Percentiles rank a stretch among this genome's conserved stretches.
phyloP scores from a whole-genome alignment of 2,329 filamentous ascomycete species.

The Diplodia seriata region DNA sequence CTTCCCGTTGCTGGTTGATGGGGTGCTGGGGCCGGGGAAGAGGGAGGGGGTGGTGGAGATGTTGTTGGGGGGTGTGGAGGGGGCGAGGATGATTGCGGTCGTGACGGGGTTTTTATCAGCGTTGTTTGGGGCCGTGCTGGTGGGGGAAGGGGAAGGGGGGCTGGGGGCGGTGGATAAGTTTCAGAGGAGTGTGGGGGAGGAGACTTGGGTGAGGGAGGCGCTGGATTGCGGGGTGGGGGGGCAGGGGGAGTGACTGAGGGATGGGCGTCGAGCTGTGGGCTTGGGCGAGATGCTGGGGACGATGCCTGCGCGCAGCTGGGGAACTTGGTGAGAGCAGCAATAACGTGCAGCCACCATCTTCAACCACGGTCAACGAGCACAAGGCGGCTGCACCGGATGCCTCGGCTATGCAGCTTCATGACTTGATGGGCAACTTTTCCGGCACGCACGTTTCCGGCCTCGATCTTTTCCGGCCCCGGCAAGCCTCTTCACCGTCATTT shows the following conservation, averaged over 20 bases:
- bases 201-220: neutral
- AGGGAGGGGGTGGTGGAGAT: neutral
- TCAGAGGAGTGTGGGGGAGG: neutral
- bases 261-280: neutral
- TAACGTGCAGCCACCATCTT: too few relatives aligned
- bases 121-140: neutral
- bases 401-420: neutral
- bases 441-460: neutral
- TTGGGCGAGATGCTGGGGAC: too few relatives aligned
- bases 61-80: neutral
- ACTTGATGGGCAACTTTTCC: neutral
- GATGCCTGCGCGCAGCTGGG: too few relatives aligned
- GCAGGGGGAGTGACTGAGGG: too few relatives aligned
- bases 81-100: neutral
- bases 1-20: slow-evolving; percentile 39
- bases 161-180: neutral
- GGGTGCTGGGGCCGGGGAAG: slow-evolving; percentile 34
- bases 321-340: too few relatives aligned
- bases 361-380: too few relatives aligned
- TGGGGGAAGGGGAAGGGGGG: neutral
- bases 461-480: neutral
- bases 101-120: neutral
- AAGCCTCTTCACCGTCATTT: neutral
- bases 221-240: too few relatives aligned
- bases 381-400: neutral